Base-by-base conservation (phyloP, 2,329 filamentous ascomycete species). In the Neurospora crassa region DNA sequence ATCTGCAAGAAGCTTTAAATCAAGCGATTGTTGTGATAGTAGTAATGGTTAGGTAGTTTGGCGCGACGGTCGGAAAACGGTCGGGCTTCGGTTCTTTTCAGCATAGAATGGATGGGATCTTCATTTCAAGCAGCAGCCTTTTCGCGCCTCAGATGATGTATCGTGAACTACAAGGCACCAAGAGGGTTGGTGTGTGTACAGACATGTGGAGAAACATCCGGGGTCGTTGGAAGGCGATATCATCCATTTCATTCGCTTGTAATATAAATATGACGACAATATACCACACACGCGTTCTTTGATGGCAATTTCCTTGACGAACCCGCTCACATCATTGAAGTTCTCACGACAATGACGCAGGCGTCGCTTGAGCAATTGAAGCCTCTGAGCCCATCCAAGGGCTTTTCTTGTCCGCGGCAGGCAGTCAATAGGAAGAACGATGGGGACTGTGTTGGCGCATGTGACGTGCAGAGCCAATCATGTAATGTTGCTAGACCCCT, bases 1-100 rank as follows among this genome's bases (percentile, higher is more conserved):
- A 90, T 98, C 78, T 90, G 89, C 82, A 94, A 94, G 80, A 94
- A 94, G 87, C 87, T 97, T 84, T 98, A 93, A 92, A 82, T 76
- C 73, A 70, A 69, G 45, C 67, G 71, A 47, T 67, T 70, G 69
- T 71, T 71, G 70, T 70, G 72, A 68, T 68, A 72, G 68, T 72
- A 71, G 34, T 42, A 53, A 59, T 42, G 72, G 71, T 74, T 72
- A 34, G 72, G 74, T 74, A 72, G 72, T 72, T 73, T 72, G 75
- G 75, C 71, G 75, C 70, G 73, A 71, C 71, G 74, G 68, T 53
- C 68, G 37, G 29, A 42, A 71, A 72, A 71, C 68, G 76, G 73
- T 74, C 74, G 71, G 73, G 53, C 53, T 73, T 73, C 69, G 73
- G 74, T 75, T 71, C 53, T 74, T 75, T 73, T 74, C 70, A 74